Conservation (phyloP, 441 rosid genomes). For the Gossypium davidsonii region DNA sequence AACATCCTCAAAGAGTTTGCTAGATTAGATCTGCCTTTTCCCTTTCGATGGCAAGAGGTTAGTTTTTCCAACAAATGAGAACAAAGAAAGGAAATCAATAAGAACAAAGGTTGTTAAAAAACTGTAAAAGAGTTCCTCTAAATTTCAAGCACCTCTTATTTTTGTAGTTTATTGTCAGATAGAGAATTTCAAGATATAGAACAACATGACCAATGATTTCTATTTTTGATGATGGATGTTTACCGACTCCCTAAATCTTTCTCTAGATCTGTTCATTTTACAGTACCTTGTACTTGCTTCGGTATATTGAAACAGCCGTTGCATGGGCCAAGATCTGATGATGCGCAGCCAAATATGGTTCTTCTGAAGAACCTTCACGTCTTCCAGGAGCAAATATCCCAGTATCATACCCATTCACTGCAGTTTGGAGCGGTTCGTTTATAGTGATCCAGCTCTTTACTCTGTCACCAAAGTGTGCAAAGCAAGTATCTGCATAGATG, state of each 20-base stretch:
- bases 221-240: not conserved
- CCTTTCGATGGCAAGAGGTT: not conserved
- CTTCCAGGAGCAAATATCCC: conserved; percentile 90
- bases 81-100: not conserved
- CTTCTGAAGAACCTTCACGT: conserved; percentile 45
- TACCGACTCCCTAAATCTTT: not conserved
- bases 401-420: conserved; percentile 56
- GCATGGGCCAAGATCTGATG: conserved; percentile 89
- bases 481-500: conserved; percentile 81
- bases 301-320: conserved; percentile 63
- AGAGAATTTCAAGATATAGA: not conserved
- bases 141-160: not conserved
- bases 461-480: conserved; percentile 83
- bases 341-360: conserved; percentile 79
- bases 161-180: not conserved
- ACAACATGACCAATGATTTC: not conserved
- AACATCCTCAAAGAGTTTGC: not conserved
- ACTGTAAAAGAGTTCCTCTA: not conserved
- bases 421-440: conserved; percentile 89
- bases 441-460: conserved; percentile 86
- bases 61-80: not conserved
- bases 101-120: not conserved
- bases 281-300: conserved; percentile 72
- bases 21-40: not conserved
- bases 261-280: not conserved